Base-by-base conservation (phyloP, 331 rosid species). In the Rosa hybrid region DNA sequence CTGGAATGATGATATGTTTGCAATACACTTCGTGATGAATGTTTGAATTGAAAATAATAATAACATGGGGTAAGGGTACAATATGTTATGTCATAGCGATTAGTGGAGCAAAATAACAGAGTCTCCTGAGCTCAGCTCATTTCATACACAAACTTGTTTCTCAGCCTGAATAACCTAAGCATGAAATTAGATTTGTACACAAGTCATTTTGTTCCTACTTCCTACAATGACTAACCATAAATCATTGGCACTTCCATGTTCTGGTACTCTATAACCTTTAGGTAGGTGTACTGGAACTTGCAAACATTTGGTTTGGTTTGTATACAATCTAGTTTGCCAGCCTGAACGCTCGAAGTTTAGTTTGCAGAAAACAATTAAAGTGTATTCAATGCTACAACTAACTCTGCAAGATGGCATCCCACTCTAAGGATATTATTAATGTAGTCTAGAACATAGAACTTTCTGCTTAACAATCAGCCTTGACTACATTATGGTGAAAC, bases 261-360 rank as follows among this genome's bases (percentile, higher is more conserved):
- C 20, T 38, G 71, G 21, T 65, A 65, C 68, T 62, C 68, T 62
- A 25, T 62, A 23, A 62, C 39, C 68, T 62, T 59, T 60, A 60
- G 38, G 8, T 25, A 25, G 25, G 20, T 17, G 5, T 62, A 62
- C 8, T 11, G 7, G 30, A 21, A 21, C 12, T 59, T 59, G 65
- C 65, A 21, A 21, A 21, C 34, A 57, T 57, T 21, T 59, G 34
- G 14, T 59, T 21, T 57, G 27, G 14, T 59, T 59, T 59, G 11
- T 25, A 25, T 27, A 25, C 41, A 16, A 16, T 14, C 12, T 65
- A 38, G 71, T 16, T 65, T 65, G 46, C 71, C 46, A 65, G 12
- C 71, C 71, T 30, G 44, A 65, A 2, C 0, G 71, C 9, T 6
- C 3, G 8, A 53, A 16, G 60, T 7, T 54, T 18, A 49, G 53